Base-by-base conservation (phyloP, 169 alveolate species). In the Cryptosporidium viatorum region DNA sequence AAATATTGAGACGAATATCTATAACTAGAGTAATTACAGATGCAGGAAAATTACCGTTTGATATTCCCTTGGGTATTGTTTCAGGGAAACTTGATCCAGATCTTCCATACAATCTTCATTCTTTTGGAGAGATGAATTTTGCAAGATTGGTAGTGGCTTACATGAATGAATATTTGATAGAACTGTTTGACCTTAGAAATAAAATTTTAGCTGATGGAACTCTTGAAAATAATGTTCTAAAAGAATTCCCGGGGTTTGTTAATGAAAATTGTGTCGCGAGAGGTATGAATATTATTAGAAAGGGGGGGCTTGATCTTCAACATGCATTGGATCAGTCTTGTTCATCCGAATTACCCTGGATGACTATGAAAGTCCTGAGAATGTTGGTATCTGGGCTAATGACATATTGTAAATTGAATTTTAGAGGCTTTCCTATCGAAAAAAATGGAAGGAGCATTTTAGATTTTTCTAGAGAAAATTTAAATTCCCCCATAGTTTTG, bases 21-120 rank as follows among this genome's bases (percentile, higher is more conserved):
- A n/a, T 31, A 26, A 59, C 39, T 59, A 80, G 89, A 41, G 65
- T 80, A 29, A 41, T 80, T 18, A 80, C 89, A 37, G 89, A 80
- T 65, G 41, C 0, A 65, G 74, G 69, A 29, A 16, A 62, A 6
- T 69, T 80, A 1, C 89, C 89, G 2, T 80, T 80, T 62, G 89
- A 80, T 67, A 80, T 80, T 35, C 89, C 89, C 12, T 37, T 80
- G 41, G 89, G 89, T 10, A 10, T 80, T 37, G 89, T 80, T 60
- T 21, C 89, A 1, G 89, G 89, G 52, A 80, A 0, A 4, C 23
- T 80, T 10, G 68, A 80, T 29, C 26, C 12, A 21, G 55, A 23
- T 26, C 39, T 35, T 18, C 89, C 89, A 33, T 80, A 80, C 33
- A 80, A 80, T 52, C 62, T 69, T 16, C 48, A 31, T 18, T 62